phyloP scores from a whole-genome alignment of 192 early-diverging fungal species.

The Coemansia sp. region DNA sequence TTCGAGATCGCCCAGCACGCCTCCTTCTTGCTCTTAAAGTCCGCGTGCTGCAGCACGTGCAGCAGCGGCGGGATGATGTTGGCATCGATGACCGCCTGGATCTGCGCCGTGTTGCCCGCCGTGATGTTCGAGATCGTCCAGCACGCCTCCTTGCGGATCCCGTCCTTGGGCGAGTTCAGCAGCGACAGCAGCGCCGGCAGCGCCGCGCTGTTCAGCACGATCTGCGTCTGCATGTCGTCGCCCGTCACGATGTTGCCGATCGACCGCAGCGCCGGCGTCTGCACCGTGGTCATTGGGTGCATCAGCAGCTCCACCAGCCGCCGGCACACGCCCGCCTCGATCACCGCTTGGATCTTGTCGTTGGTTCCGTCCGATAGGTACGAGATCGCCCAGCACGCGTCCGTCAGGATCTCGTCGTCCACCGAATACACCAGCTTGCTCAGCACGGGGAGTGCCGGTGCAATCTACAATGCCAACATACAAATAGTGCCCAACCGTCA shows the following conservation, averaged over 20 bases:
- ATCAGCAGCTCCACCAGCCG: slow-evolving; percentile 90
- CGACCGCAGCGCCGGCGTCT: slow-evolving; percentile 94
- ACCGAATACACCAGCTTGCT: slow-evolving; percentile 84
- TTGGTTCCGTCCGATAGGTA: slow-evolving; percentile 96
- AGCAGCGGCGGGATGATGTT: slow-evolving; percentile 91
- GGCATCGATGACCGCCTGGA: slow-evolving; percentile 92
- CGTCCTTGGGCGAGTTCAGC: slow-evolving; percentile 84
- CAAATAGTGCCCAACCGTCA: too few relatives aligned
- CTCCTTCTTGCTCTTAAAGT: slow-evolving; percentile 98
- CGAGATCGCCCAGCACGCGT: slow-evolving; percentile 99
- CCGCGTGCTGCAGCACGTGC: slow-evolving; percentile 75
- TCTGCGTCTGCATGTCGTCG: slow-evolving; percentile 95
- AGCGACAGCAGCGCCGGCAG: slow-evolving; percentile 75
- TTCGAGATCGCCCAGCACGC: slow-evolving; percentile 99
- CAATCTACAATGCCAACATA: slow-evolving; percentile 55
- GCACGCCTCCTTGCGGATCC: slow-evolving; percentile 97
- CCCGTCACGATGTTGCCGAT: slow-evolving; percentile 99
- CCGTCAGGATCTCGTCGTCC: slow-evolving; percentile 94
- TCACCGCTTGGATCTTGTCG: slow-evolving; percentile 97
- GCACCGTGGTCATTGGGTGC: slow-evolving; percentile 82
- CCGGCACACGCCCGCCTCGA: slow-evolving; percentile 89
- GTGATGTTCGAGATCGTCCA: slow-evolving; percentile 99
- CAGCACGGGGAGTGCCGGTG: slow-evolving; percentile 79
- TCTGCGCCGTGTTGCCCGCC: slow-evolving; percentile 87
- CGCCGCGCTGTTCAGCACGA: slow-evolving; percentile 86